Conservation (phyloP, 495 filamentous ascomycete species). For the Aspergillus sclerotioniger region DNA sequence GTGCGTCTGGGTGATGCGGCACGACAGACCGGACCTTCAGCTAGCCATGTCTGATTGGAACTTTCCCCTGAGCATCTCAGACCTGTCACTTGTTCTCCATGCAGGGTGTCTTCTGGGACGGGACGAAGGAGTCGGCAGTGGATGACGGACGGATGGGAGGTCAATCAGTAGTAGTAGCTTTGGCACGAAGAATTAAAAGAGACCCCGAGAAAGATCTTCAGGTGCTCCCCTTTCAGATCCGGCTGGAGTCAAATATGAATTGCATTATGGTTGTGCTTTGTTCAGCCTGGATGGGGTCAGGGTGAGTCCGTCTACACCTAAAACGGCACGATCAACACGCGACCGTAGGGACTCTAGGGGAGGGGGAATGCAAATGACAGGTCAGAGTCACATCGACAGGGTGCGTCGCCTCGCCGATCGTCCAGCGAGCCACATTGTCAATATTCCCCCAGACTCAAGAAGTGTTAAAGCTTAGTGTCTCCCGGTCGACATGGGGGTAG, state of each 20-base stretch:
- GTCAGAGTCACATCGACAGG: neutral
- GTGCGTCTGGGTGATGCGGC: conserved; percentile 11
- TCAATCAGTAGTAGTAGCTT: too few relatives aligned
- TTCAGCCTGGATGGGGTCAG: neutral
- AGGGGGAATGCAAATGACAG: neutral
- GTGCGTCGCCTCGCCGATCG: neutral
- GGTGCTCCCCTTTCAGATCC: too few relatives aligned
- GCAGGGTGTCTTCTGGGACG: neutral
- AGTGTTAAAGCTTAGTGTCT: conserved; percentile 4
- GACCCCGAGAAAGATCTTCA: too few relatives aligned
- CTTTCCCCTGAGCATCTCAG: conserved; percentile 12
- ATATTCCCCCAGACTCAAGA: conserved; percentile 5
- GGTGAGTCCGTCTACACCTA: neutral
- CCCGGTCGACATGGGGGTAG: neutral
- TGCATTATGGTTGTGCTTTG: neutral
- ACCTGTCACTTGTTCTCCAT: conserved; percentile 9
- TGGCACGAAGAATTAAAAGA: too few relatives aligned
- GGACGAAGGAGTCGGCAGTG: neutral
- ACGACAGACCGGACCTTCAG: conserved; percentile 14
- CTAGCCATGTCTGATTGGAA: conserved; percentile 6
- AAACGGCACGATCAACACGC: neutral
- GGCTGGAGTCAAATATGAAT: neutral
- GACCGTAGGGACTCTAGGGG: neutral
- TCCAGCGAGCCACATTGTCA: conserved; percentile 3
- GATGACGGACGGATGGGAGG: too few relatives aligned